Evolutionary conservation across 2,329 filamentous ascomycete genomes (phyloP).

Genomic region (Fusarium foetens): DNA sequence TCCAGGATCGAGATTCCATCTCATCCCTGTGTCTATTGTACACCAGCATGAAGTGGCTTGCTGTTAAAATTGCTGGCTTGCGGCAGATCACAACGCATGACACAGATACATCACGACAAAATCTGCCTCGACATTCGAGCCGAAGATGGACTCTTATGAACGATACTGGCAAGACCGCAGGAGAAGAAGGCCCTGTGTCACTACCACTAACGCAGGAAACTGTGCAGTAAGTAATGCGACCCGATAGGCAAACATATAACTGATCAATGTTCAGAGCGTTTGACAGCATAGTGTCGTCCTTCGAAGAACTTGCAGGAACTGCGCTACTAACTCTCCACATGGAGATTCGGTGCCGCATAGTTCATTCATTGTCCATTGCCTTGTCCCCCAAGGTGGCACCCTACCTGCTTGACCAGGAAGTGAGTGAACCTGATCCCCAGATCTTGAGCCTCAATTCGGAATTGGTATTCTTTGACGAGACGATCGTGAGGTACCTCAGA

Average conservation of each 20-base stretch:
- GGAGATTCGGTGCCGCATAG: conserved; percentile 85
- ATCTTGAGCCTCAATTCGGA: conserved; percentile 87
- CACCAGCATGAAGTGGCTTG: conserved; percentile 98
- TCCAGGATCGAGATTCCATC: conserved; percentile 88
- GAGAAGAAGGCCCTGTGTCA: conserved; percentile 76
- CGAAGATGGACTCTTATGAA: conserved; percentile 87
- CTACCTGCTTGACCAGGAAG: conserved; percentile 75
- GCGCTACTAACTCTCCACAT: conserved; percentile 88
- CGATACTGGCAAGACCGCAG: conserved; percentile 65
- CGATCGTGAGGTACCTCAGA: conserved; percentile 77
- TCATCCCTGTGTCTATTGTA: conserved; percentile 87
- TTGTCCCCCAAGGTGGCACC: conserved; percentile 69
- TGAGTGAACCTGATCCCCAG: conserved; percentile 79
- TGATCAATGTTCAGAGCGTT: conserved; percentile 69
- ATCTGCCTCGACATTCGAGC: conserved; percentile 66
- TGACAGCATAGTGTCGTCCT: conserved; percentile 85
- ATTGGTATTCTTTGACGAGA: conserved; percentile 88
- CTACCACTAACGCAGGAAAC: conserved; percentile 89
- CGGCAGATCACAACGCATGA: conserved; percentile 83
- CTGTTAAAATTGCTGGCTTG: conserved; percentile 81
- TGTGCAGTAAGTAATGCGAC: conserved; percentile 69
- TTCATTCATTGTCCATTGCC: conserved; percentile 77
- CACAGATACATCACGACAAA: conserved; percentile 70
- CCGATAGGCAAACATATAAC: conserved; percentile 4
- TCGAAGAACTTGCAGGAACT: conserved; percentile 80